Conservation (phyloP, 306 rosid species). For the Begonia masoniana region DNA sequence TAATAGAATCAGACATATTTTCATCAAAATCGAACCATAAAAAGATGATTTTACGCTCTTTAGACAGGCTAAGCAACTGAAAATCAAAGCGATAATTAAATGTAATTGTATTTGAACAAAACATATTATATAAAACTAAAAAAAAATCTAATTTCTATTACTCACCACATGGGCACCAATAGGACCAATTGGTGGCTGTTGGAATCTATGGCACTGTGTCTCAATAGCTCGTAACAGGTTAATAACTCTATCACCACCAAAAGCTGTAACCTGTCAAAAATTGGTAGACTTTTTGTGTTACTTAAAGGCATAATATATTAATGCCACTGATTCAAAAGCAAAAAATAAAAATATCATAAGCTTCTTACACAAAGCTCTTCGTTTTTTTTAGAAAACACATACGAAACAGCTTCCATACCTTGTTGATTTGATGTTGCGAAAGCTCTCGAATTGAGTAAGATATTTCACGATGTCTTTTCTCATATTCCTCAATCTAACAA, state of each 20-base stretch:
- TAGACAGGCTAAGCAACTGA: no score
- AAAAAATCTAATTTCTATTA: conserved; percentile 11
- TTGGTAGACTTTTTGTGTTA: not conserved
- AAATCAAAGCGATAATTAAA: no score
- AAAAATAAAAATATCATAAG: conserved; percentile 2
- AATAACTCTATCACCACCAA: conserved; percentile 70
- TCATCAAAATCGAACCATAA: no score
- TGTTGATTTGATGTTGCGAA: conserved; percentile 40
- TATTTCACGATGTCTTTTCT: conserved; percentile 17
- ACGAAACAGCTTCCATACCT: conserved; percentile 28
- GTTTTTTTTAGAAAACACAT: conserved; percentile 3
- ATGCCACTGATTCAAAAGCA: not conserved
- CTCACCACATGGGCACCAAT: conserved; percentile 78
- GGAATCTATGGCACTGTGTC: conserved; percentile 41
- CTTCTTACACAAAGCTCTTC: not conserved
- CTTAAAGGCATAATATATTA: not conserved
- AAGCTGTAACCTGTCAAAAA: conserved; percentile 51
- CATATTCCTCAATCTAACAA: conserved; percentile 41
- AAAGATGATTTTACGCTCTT: no score
- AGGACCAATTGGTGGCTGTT: conserved; percentile 79
- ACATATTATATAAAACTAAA: not conserved
- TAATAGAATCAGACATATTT: no score
- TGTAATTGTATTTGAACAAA: no score
- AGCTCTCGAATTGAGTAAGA: conserved; percentile 23
- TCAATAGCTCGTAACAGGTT: conserved; percentile 49